These are phyloP conservation scores for Tulasnella sp. DNA, from an alignment of 768 basidiomycete species.

Conservation along the genomic window DNA sequence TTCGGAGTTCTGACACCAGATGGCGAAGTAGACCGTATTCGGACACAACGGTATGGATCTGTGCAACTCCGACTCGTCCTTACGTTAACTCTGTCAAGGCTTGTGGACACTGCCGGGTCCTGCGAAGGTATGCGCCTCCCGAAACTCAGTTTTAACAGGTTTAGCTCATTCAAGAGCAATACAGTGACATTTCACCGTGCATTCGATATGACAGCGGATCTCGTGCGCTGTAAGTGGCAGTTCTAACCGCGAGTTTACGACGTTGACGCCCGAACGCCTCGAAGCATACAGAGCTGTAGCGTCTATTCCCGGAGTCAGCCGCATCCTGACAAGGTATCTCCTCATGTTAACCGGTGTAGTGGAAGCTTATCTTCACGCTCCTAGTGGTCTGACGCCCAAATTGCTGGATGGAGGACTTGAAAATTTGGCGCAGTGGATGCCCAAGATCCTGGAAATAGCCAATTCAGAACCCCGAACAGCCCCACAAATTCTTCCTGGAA, in stretches of 20 bases:
- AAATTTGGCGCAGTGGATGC: background rate
- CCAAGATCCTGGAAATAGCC: background rate
- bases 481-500: conserved; percentile 65
- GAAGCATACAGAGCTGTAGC: conserved; percentile 54
- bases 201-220: conserved; percentile 63
- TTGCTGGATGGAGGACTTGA: background rate
- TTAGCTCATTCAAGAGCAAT: background rate
- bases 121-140: conserved; percentile 57
- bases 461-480: conserved; percentile 14
- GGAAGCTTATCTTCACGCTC: background rate
- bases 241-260: background rate
- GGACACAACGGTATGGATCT: conserved; percentile 56
- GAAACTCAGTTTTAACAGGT: background rate
- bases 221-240: conserved; percentile 54
- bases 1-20: conserved; percentile 34
- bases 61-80: background rate
- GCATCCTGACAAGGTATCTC: conserved; percentile 74
- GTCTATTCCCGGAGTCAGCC: conserved; percentile 66
- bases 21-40: conserved; percentile 55
- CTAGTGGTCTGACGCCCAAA: conserved; percentile 1
- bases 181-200: conserved; percentile 80
- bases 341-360: conserved; percentile 14
- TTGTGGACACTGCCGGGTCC: conserved; percentile 61
- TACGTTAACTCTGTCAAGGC: conserved; percentile 44
- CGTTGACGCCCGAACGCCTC: background rate